Base-by-base conservation (phyloP, 306 rosid genomes). In the Calophaca sinica region DNA sequence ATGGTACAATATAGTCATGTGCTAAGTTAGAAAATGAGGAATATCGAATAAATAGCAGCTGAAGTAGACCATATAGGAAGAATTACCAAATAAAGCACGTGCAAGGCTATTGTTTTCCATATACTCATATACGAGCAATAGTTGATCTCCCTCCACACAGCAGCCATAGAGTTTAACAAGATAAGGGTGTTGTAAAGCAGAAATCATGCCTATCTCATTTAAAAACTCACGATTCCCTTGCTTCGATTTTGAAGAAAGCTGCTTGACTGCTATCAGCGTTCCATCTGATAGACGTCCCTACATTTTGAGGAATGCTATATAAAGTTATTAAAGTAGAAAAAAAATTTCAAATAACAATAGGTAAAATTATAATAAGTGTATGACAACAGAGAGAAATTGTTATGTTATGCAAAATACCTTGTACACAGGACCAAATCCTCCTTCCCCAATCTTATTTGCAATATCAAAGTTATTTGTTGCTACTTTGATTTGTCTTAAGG, bases 361-460 rank as follows among this genome's bases (percentile, higher is more conserved):
- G 8, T 14, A 14, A 9, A 70, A 6, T 51, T 14, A 58, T 8
- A 49, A 65, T 20, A 20, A 20, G 1, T 20, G 26, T 13, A 38
- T 20, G 50, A 39, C n/a, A 71, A 45, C 26, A 2, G 28, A 71
- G 33, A 45, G 10, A 67, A 71, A 7, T 11, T 74, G 58, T 12
- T 10, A 9, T n/a, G 32, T 50, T 14, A 42, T 31, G 36, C 0
- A 31, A 13, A 60, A 64, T 80, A 88, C 93, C 93, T 88, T 90
- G 74, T 68, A 90, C 44, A 90, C 91, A 5, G 84, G 77, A 57
- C 93, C 93, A 73, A 90, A 90, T 61, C 91, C 96, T 72, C 96
- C 93, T 77, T 90, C 96, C 10, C 93, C 93, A 61, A 90, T 85
- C 83, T 90, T 90, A 63, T 86, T 86, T 12, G 78, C 53, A 28